A percentile compares a stretch with the other conserved stretches of the same genome.
phyloP scores from a whole-genome alignment of 225 moss, liverwort and hornwort species.

The Polytrichum commune region DNA sequence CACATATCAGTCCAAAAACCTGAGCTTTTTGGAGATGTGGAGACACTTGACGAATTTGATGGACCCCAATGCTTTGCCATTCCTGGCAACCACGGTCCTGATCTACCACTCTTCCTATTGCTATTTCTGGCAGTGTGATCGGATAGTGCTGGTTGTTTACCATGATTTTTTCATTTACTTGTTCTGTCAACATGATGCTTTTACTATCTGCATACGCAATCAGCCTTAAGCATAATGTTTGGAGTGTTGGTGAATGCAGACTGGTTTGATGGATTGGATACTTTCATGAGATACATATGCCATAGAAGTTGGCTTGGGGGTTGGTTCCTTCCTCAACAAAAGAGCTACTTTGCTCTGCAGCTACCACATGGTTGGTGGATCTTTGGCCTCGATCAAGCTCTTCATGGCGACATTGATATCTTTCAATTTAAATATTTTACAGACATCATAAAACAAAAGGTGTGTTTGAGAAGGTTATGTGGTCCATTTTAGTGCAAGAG shows the following conservation, averaged over 20 bases:
- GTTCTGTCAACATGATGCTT: too few relatives aligned
- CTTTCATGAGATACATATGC: conserved; percentile 97
- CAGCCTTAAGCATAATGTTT: too few relatives aligned
- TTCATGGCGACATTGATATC: conserved; percentile 98
- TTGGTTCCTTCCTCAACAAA: conserved; percentile 94
- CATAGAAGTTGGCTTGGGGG: conserved; percentile 99
- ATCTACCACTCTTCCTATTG: not conserved
- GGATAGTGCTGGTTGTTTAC: too few relatives aligned
- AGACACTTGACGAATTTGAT: conserved; percentile 72
- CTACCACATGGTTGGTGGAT: conserved; percentile 99
- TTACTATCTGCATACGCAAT: too few relatives aligned
- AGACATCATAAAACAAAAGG: conserved; percentile 76
- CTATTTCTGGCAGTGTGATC: too few relatives aligned
- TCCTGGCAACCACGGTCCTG: conserved; percentile 88
- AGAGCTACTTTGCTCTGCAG: conserved; percentile 91
- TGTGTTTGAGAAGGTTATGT: conserved; percentile 13
- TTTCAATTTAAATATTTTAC: conserved; percentile 98
- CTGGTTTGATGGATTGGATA: conserved; percentile 99
- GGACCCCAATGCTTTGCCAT: conserved; percentile 98
- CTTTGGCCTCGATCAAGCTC: conserved; percentile 98
- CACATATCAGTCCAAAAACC: conserved; percentile 98
- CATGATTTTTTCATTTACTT: too few relatives aligned
- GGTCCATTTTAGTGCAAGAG: too few relatives aligned
- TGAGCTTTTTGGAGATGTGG: conserved; percentile 76
- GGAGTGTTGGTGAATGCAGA: conserved; percentile 40